These are phyloP conservation scores for Phytophthora tubulina DNA, from an alignment of 352 stramenopile genomes.

Conservation along the genomic window DNA sequence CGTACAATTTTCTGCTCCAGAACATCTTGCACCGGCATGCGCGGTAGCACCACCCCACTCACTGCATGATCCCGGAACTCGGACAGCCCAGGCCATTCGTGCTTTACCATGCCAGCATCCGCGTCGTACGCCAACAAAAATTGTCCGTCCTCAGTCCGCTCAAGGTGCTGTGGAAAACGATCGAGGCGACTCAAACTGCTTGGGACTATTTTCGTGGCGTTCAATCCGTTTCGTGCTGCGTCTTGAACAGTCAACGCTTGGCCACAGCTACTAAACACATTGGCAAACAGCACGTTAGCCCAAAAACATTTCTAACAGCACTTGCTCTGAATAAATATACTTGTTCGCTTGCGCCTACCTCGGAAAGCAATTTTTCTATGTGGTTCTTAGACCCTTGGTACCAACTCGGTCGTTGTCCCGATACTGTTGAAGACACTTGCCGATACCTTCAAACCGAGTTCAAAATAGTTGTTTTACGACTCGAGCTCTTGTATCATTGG, in stretches of 20 bases:
- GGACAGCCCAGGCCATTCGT: conserved; percentile 33
- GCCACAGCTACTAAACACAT: too few species aligned
- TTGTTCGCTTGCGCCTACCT: conserved; percentile 14
- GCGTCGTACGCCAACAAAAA: background rate
- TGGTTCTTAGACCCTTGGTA: background rate
- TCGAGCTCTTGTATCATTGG: background rate
- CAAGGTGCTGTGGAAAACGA: background rate
- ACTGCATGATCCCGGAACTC: conserved; percentile 35
- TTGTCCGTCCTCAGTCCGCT: background rate
- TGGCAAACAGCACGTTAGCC: background rate
- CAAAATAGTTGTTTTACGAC: background rate
- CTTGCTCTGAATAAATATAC: conserved; percentile 28
- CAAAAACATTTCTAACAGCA: conserved; percentile 3
- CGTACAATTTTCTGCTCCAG: conserved; percentile 37
- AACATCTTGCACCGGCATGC: conserved; percentile 22
- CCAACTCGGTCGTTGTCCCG: background rate
- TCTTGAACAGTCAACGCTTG: too few species aligned
- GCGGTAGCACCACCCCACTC: conserved; percentile 33
- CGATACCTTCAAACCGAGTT: too few species aligned
- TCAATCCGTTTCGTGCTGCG: background rate
- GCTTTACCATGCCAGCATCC: conserved; percentile 39
- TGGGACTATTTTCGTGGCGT: background rate
- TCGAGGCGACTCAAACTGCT: background rate
- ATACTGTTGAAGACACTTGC: conserved; percentile 2
- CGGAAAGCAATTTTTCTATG: conserved; percentile 20